Evolutionary conservation across 192 early-diverging fungal genomes (phyloP), one percentile per base, ranked within the genome.

Genomic region (Coemansia aciculifera): DNA sequence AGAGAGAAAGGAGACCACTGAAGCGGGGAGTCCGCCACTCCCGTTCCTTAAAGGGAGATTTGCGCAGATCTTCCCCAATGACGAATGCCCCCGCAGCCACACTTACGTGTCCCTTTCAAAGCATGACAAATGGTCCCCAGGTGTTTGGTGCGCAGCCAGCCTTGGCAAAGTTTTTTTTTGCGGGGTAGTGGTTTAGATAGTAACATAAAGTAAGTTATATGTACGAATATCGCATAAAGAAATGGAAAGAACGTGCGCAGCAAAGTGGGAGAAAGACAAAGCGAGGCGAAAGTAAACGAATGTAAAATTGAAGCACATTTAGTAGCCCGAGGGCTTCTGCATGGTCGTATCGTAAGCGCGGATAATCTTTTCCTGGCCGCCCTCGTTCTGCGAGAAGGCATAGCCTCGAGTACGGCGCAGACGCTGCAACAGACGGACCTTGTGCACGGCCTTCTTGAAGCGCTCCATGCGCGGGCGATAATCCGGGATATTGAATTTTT

Each of bases 401-500:
- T 94, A 99, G 24, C 98, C 98, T 32, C 96, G 87, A 67, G 89
- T 95, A 31, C 93, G 84, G 72, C 95, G 94, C 12, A 98, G 82
- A 32, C 98, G 86, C 85, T 99, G 98, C 52, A 94, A 91, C 69
- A 90, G 84, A 17, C 93, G 87, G 5, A 96, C 96, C 86, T 99
- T 99, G 86, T 97, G 90, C n/a, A 99, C 96, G 6, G 95, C 95
- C 81, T 99, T 96, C 68, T 93, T 87, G 93, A 99, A 99, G 61
- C 92, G 88, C 76, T 99, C 96, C 94, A 96, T 95, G 40, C 98
- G 87, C 48, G 98, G 98, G 40, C 96, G 88, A 72, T 96, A 96
- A 75, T 99, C 98, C 24, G 95, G 98, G 62, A 99, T 94, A 80
- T 99, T 98, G 88, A 92, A 94, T 82, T 97, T 98, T 81, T 98